Conservation (phyloP, 345 rosid genomes). For the Tarenaya hassleriana region DNA sequence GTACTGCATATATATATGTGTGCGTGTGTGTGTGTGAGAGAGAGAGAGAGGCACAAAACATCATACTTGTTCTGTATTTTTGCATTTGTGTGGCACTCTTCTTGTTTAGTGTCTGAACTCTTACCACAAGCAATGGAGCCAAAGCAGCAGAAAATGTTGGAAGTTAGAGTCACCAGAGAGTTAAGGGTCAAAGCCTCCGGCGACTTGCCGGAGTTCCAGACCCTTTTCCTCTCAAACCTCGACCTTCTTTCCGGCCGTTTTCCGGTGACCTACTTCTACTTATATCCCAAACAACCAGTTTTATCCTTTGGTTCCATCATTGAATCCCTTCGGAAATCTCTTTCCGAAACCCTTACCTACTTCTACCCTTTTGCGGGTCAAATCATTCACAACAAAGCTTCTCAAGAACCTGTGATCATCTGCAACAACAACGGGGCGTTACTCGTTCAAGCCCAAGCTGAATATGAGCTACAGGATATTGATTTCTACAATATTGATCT, state of each 20-base stretch:
- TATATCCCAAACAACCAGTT: constrained; percentile 36
- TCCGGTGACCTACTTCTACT: constrained; percentile 73
- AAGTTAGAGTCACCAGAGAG: constrained; percentile 36
- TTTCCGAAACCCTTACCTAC: constrained; percentile 42
- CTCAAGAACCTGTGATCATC: constrained; percentile 51
- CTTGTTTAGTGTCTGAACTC: no score
- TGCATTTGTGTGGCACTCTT: no score
- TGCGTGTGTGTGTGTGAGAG: no score
- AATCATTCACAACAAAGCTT: constrained; percentile 41
- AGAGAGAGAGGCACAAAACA: no score
- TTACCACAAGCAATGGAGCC: no score
- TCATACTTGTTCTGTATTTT: no score
- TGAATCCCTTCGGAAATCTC: constrained; percentile 43
- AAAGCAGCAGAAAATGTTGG: constrained; percentile 30
- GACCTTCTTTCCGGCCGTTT: constrained; percentile 89
- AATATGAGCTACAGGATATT: constrained; percentile 36
- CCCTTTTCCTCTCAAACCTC: constrained; percentile 59
- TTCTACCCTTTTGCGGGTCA: constrained; percentile 74
- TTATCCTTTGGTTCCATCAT: constrained; percentile 28
- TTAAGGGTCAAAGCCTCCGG: constrained; percentile 34
- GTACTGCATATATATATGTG: no score
- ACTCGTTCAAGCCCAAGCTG: constrained; percentile 50
- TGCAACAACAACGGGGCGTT: constrained; percentile 64
- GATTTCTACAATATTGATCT: constrained; percentile 51
- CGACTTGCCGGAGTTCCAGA: no score